Evolutionary conservation across 805 yeast genomes (phyloP).

Genomic region (Teunomyces barrocoloradensis): DNA sequence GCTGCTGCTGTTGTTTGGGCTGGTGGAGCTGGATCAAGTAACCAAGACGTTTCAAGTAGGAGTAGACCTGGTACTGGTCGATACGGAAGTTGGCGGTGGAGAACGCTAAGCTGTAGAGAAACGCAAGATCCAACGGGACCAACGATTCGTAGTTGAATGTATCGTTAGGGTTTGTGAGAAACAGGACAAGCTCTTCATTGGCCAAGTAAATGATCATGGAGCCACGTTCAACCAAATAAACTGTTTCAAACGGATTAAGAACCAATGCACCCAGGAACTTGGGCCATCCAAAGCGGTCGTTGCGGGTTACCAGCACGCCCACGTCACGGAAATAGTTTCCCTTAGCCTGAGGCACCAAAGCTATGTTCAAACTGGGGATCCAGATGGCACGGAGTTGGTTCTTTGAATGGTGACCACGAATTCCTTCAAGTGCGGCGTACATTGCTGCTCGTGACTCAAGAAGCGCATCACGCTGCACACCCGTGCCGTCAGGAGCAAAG

Average conservation of each 20-base stretch:
- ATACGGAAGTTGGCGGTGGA: conserved; percentile 33
- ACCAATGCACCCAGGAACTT: conserved; percentile 32
- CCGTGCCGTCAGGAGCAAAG: conserved; percentile 77
- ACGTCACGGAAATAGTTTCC: conserved; percentile 75
- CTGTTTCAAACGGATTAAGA: conserved; percentile 64
- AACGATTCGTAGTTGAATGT: conserved; percentile 22
- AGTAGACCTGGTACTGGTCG: conserved; percentile 64
- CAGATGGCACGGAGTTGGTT: conserved; percentile 53
- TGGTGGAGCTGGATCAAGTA: conserved; percentile 46
- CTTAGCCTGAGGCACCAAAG: conserved; percentile 46
- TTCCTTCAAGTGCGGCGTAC: conserved; percentile 60
- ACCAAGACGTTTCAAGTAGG: conserved; percentile 75
- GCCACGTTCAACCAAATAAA: conserved; percentile 83
- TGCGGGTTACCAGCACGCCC: conserved; percentile 50
- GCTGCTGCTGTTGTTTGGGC: no score
- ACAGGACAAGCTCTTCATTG: conserved; percentile 14
- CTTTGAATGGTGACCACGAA: conserved; percentile 49
- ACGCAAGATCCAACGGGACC: conserved; percentile 55
- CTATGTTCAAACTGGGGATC: conserved; percentile 23
- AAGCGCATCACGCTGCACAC: conserved; percentile 47
- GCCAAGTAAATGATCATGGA: conserved; percentile 30
- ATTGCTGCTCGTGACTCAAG: conserved; percentile 61
- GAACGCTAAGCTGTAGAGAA: conserved; percentile 56
- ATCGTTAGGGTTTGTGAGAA: conserved; percentile 13
- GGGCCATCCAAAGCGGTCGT: conserved; percentile 3